A percentile compares a stretch with the other conserved stretches of the same genome.
These are phyloP conservation scores for Cryptococcus floricola DNA, from an alignment of 1,284 basidiomycete species.

Conservation along the genomic window DNA sequence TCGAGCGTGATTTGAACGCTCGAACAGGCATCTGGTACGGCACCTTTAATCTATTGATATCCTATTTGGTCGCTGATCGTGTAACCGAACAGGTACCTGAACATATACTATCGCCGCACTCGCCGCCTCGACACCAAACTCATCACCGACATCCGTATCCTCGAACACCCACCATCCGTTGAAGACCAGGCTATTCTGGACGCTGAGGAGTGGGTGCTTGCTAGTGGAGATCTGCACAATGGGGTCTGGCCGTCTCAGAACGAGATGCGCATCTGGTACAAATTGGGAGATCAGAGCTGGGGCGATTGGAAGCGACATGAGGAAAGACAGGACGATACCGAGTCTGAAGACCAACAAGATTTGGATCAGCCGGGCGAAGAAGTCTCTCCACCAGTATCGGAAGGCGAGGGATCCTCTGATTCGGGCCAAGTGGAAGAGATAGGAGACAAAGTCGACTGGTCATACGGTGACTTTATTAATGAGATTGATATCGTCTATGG, in stretches of 20 bases:
- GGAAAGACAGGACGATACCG: not conserved
- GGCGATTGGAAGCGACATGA: slow-evolving; percentile 3
- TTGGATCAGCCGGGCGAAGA: not conserved
- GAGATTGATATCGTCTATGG: slow-evolving; percentile 85
- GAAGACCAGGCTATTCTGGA: slow-evolving; percentile 22
- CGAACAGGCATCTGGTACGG: slow-evolving; percentile 60
- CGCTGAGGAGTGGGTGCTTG: slow-evolving; percentile 31
- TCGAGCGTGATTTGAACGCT: slow-evolving; percentile 69
- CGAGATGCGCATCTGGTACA: slow-evolving; percentile 70
- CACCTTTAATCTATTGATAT: not conserved
- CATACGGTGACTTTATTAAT: slow-evolving; percentile 60
- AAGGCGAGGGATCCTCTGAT: not conserved
- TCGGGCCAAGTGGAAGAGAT: slow-evolving; percentile 51
- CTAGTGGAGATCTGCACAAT: slow-evolving; percentile 37
- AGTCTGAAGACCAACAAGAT: not conserved
- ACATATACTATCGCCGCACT: slow-evolving; percentile 78
- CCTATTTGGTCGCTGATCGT: no score
- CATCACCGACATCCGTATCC: slow-evolving; percentile 37
- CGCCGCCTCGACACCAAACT: slow-evolving; percentile 54
- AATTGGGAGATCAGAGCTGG: slow-evolving; percentile 35
- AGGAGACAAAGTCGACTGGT: slow-evolving; percentile 49
- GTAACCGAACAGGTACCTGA: slow-evolving; percentile 49
- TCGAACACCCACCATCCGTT: slow-evolving; percentile 29
- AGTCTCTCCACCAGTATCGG: not conserved
- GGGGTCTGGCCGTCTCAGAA: slow-evolving; percentile 51